phyloP scores from a whole-genome alignment of 2,329 filamentous ascomycete species.

The Aspergillus sp. region DNA sequence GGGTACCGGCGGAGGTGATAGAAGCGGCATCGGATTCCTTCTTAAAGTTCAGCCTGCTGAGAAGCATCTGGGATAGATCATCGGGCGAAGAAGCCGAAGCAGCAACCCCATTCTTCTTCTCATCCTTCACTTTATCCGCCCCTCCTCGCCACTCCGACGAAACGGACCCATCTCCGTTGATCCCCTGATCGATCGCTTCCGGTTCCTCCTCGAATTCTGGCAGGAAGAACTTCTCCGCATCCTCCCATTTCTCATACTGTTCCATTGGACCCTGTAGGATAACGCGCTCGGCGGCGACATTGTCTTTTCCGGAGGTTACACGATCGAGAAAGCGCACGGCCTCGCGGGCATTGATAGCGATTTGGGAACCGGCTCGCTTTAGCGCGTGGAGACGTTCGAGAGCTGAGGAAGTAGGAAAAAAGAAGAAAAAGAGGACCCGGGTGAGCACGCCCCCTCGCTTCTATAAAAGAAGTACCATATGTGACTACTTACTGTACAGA shows the following conservation, averaged over 20 bases:
- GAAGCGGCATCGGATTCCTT: conserved; percentile 33
- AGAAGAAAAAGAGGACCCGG: conserved; percentile 6
- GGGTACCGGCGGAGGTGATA: conserved; percentile 34
- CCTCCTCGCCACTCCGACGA: conserved; percentile 9
- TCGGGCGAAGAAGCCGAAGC: conserved; percentile 15
- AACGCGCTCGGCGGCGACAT: conserved; percentile 35
- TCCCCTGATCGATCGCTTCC: conserved; percentile 16
- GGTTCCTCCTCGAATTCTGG: conserved; percentile 37
- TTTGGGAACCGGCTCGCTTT: conserved; percentile 39
- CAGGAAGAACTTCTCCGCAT: conserved; percentile 39
- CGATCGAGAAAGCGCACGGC: conserved; percentile 46
- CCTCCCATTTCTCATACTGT: conserved; percentile 40
- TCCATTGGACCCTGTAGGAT: conserved; percentile 43
- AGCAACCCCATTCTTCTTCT: conserved; percentile 11
- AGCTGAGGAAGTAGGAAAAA: conserved; percentile 20
- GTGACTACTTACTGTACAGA: conserved; percentile 39
- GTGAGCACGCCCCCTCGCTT: conserved; percentile 2
- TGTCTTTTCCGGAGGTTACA: conserved; percentile 41
- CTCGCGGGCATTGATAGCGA: conserved; percentile 44
- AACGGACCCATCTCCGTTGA: conserved; percentile 10
- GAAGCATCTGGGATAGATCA: conserved; percentile 40
- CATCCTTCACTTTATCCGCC: conserved; percentile 13
- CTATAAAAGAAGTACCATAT: neutral
- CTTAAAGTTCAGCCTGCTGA: conserved; percentile 42
- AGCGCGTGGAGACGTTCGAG: conserved; percentile 40